Conservation (phyloP, 495 filamentous ascomycete genomes). For the Lasiosphaeriaceae sp. region DNA sequence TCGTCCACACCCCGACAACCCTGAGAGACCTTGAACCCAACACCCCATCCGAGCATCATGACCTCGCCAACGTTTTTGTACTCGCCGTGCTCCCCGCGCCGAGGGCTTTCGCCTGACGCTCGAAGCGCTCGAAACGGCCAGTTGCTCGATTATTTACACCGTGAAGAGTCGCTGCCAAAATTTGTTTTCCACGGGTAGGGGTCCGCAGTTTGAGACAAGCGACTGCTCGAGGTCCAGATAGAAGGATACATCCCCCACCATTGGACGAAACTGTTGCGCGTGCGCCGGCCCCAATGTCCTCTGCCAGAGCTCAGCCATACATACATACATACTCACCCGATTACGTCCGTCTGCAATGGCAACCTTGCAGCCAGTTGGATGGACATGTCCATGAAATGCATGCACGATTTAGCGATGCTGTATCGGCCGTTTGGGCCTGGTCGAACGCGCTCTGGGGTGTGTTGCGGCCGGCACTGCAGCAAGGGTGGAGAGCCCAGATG, state of each 20-base stretch:
- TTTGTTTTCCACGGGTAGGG: constrained; percentile 30
- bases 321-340: too few relatives aligned
- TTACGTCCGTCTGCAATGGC: too few relatives aligned
- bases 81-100: constrained; percentile 25
- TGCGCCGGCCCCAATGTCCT: background rate
- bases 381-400: too few relatives aligned
- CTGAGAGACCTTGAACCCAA: constrained; percentile 16
- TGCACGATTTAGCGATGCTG: too few relatives aligned
- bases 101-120: constrained; percentile 18
- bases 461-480: too few relatives aligned
- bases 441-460: too few relatives aligned
- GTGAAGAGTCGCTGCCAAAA: constrained; percentile 3
- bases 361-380: too few relatives aligned
- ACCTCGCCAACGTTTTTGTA: constrained; percentile 27
- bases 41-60: constrained; percentile 5
- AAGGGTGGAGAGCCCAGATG: too few relatives aligned
- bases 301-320: background rate
- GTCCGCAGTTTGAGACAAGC: constrained; percentile 17
- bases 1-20: constrained; percentile 27
- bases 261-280: background rate
- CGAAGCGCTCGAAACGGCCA: constrained; percentile 15
- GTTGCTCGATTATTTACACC: constrained; percentile 23
- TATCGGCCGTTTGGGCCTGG: too few relatives aligned
- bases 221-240: constrained; percentile 16
- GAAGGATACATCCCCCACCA: constrained; percentile 8